Conservation (phyloP, 108 stramenopile species). For the Discostella stelligeroides region DNA sequence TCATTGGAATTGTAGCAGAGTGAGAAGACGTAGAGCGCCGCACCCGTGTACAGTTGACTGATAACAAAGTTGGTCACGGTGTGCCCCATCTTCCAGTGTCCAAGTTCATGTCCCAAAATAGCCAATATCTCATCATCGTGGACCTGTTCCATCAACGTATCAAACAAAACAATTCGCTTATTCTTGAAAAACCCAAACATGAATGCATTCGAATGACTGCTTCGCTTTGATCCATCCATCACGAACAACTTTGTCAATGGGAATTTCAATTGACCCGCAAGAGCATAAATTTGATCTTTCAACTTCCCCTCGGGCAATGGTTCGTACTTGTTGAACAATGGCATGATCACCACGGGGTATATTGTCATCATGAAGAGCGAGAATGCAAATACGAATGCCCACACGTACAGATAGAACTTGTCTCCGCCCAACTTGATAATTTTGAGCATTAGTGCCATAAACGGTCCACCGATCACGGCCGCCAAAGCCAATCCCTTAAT, state of each 20-base stretch:
- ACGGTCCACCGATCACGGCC: constrained; percentile 88
- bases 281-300: constrained; percentile 86
- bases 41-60: constrained; percentile 90
- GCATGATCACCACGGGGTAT: constrained; percentile 95
- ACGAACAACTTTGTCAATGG: constrained; percentile 97
- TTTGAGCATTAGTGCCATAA: constrained; percentile 80
- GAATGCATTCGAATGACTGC: constrained; percentile 98
- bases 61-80: constrained; percentile 91
- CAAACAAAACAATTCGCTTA: constrained; percentile 99
- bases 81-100: constrained; percentile 99
- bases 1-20: constrained; percentile 69
- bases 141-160: constrained; percentile 93
- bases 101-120: constrained; percentile 92
- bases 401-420: constrained; percentile 93
- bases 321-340: constrained; percentile 98
- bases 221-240: constrained; percentile 97
- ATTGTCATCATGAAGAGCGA: constrained; percentile 92
- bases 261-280: constrained; percentile 89
- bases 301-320: constrained; percentile 89
- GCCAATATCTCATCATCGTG: constrained; percentile 90
- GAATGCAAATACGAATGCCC: constrained; percentile 91
- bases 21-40: constrained; percentile 92
- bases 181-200: constrained; percentile 98
- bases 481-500: constrained; percentile 83
- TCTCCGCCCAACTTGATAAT: constrained; percentile 88